Evolutionary conservation across 2,329 filamentous ascomycete species (phyloP), one percentile per base, ranked within the genome.

Genomic region (Malbranchea zuffiana): DNA sequence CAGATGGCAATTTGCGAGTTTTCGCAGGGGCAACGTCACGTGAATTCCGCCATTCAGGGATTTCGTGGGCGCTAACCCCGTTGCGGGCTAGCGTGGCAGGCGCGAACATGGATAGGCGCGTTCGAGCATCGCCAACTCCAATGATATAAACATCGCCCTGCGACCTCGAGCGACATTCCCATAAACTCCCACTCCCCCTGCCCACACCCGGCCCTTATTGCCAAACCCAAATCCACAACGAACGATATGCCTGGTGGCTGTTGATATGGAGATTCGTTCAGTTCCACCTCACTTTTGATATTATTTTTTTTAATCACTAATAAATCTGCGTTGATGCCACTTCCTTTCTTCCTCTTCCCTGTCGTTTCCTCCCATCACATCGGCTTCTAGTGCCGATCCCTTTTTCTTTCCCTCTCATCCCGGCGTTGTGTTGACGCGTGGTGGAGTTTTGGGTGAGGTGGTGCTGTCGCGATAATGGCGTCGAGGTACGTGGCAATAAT

Each of bases 141-240:
- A 62, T 63, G 59, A 62, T 63, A 63, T 63, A 63, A 63, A 63
- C 60, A 59, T 54, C 52, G 56, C 27, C 56, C 56, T 59, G 58
- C 61, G 56, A 62, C 60, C 58, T 62, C 59, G 60, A 61, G 24
- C 37, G 40, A 44, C 28, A 7, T 35, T 33, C 31, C 26, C 16
- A 18, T 32, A 32, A 39, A 20, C 34, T 28, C 33, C 36, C 21
- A 12, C 16, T 20, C 5, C 18, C 3, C 27, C 35, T 13, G n/a
- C 28, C 21, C 21, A 19, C 32, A 12, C 28, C 17, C 26, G 26
- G 32, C 28, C 35, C 23, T 23, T 26, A 29, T 36, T 15, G n/a
- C 11, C 33, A n/a, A n/a, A n/a, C n/a, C n/a, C n/a, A n/a, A n/a
- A n/a, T n/a, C n/a, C n/a, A n/a, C n/a, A n/a, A n/a, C n/a, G n/a